Evolutionary conservation across 345 rosid species (phyloP).

Genomic region (Bruguiera parviflora): DNA sequence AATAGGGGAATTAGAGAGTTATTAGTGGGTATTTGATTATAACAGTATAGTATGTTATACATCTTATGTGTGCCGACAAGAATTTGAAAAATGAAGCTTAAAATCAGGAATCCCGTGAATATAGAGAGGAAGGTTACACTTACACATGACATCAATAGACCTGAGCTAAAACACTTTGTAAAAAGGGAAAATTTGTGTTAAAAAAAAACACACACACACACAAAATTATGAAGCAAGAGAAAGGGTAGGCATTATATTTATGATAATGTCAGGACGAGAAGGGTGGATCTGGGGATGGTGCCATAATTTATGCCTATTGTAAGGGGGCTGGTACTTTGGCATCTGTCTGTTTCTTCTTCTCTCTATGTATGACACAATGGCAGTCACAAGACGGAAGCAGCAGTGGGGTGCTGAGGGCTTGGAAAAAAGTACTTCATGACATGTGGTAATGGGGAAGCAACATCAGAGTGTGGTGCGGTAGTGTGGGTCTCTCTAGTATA

Average conservation of each 20-base stretch:
- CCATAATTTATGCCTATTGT: constrained; percentile 17
- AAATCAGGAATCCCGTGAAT: no score
- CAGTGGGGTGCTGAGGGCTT: not conserved
- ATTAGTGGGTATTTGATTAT: constrained; percentile 18
- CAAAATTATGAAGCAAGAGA: constrained; percentile 12
- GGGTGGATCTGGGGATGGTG: constrained; percentile 27
- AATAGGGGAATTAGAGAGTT: constrained; percentile 19
- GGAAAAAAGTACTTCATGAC: not conserved
- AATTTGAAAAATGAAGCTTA: no score
- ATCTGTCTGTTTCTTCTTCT: constrained; percentile 13
- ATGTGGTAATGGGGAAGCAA: constrained; percentile 19
- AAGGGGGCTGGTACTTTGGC: constrained; percentile 12
- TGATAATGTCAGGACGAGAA: constrained; percentile 27
- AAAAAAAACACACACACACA: not conserved
- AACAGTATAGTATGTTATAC: constrained; percentile 16
- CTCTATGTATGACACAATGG: constrained; percentile 10
- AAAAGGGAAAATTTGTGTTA: not conserved
- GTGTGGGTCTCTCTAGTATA: constrained; percentile 18
- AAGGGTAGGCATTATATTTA: constrained; percentile 23
- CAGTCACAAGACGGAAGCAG: constrained; percentile 31
- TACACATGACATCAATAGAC: not conserved
- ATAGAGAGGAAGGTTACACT: not conserved
- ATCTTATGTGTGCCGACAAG: constrained; percentile 14
- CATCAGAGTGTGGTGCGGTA: constrained; percentile 9
- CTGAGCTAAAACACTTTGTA: not conserved